A percentile compares a stretch with the other conserved stretches of the same genome.
phyloP scores from a whole-genome alignment of 345 rosid genomes.

The Eucalyptus marginata region DNA sequence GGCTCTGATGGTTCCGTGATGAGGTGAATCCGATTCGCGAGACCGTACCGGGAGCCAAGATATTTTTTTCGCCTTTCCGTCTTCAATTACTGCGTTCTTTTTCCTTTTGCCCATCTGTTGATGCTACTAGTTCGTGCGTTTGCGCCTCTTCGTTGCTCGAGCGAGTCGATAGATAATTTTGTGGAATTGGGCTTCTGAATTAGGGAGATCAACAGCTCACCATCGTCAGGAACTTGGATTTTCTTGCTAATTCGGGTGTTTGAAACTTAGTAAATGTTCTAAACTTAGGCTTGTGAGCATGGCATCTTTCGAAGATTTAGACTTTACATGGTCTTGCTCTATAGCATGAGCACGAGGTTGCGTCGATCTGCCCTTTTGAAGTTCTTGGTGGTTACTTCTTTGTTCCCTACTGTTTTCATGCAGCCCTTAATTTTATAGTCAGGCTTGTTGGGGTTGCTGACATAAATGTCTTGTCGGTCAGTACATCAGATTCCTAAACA shows the following conservation, averaged over 20 bases:
- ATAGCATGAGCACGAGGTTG: not conserved
- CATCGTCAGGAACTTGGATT: not conserved
- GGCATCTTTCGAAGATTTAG: not conserved
- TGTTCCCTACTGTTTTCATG: not conserved
- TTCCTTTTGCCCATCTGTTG: not conserved
- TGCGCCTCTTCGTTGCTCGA: not conserved
- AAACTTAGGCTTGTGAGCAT: not conserved
- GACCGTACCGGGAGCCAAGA: not conserved
- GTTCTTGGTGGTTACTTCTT: not conserved
- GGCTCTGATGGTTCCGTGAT: conserved; percentile 65
- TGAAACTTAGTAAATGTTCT: not conserved
- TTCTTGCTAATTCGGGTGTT: not conserved
- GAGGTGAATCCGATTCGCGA: conserved; percentile 28
- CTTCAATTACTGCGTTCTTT: not conserved
- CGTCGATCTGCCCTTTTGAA: not conserved
- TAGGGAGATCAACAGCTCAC: not conserved
- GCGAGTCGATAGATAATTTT: not conserved
- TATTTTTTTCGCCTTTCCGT: not conserved
- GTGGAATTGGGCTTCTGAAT: not conserved
- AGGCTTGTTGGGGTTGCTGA: not conserved
- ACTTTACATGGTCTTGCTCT: not conserved
- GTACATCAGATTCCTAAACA: not conserved
- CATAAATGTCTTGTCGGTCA: not conserved
- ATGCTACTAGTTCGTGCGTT: not conserved
- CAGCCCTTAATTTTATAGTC: not conserved